A percentile compares a stretch with the other conserved stretches of the same genome.
phyloP scores from a whole-genome alignment of 2,329 filamentous ascomycete genomes.

The Aaosphaeria pasadenensis region DNA sequence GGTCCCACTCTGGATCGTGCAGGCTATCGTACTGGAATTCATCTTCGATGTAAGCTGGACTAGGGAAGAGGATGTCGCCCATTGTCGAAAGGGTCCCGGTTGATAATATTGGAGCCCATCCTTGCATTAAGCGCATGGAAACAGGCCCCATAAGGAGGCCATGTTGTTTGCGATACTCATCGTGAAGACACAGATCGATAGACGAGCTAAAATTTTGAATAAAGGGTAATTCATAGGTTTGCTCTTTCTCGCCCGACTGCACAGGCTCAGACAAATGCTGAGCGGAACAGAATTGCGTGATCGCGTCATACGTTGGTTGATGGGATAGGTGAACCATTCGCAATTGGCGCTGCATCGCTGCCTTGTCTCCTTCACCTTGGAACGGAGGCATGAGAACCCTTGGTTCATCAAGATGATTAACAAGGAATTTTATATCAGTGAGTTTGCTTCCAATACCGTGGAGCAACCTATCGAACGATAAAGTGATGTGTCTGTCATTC shows the following conservation, averaged over 20 bases:
- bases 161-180: conserved; percentile 42
- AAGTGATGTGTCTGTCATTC: not conserved
- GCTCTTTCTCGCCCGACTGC: not conserved
- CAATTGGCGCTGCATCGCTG: not conserved
- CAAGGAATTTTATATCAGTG: conserved; percentile 7
- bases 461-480: conserved; percentile 1
- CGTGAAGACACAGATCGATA: conserved; percentile 9
- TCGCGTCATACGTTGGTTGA: not conserved
- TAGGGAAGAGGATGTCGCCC: conserved; percentile 50
- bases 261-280: not conserved
- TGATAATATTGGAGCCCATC: conserved; percentile 48
- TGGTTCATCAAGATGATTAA: conserved; percentile 9
- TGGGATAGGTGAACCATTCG: not conserved
- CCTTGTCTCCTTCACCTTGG: conserved; percentile 3
- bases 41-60: conserved; percentile 47
- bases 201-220: conserved; percentile 1
- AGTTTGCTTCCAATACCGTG: conserved; percentile 1
- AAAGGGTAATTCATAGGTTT: not conserved
- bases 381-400: conserved; percentile 3
- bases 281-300: not conserved
- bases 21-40: conserved; percentile 42
- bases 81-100: conserved; percentile 47
- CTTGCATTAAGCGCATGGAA: conserved; percentile 42
- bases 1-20: conserved; percentile 47
- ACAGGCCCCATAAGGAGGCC: conserved; percentile 47